Evolutionary conservation across 495 filamentous ascomycete species (phyloP).

Genomic region (Penicillium atrosanguineum): DNA sequence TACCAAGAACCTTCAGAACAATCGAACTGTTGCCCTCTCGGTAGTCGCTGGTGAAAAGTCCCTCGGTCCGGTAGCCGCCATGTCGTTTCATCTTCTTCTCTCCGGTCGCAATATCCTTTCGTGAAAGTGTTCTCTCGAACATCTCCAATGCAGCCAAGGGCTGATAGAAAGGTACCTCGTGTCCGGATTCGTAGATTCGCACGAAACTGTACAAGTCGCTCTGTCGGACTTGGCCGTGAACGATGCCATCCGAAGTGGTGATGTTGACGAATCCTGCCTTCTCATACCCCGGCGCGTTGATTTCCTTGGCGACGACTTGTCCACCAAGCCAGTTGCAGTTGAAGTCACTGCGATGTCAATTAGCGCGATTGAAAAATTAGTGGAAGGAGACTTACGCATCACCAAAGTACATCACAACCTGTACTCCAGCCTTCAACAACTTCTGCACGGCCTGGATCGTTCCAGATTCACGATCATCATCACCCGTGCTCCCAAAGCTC

Average conservation of each 20-base stretch:
- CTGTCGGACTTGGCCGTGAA: constrained; percentile 66
- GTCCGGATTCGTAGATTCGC: constrained; percentile 67
- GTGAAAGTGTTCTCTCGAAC: constrained; percentile 56
- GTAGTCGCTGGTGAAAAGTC: constrained; percentile 50
- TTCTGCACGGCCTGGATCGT: constrained; percentile 49
- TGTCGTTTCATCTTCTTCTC: constrained; percentile 21
- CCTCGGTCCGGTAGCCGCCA: constrained; percentile 44
- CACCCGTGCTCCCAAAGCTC: constrained; percentile 55
- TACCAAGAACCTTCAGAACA: constrained; percentile 45
- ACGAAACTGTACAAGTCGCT: constrained; percentile 68
- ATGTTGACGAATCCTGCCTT: constrained; percentile 55
- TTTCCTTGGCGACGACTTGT: constrained; percentile 47
- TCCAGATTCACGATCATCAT: constrained; percentile 51
- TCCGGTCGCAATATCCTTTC: constrained; percentile 62
- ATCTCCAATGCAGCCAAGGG: constrained; percentile 58
- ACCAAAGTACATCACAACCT: constrained; percentile 55
- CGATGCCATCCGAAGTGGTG: constrained; percentile 51
- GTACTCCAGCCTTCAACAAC: constrained; percentile 51
- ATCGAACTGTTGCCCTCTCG: constrained; percentile 58
- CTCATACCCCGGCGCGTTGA: constrained; percentile 45
- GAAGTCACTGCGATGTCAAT: constrained; percentile 42
- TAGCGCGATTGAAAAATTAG: background rate
- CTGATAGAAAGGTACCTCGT: constrained; percentile 70
- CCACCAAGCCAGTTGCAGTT: constrained; percentile 61
- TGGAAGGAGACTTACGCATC: constrained; percentile 42